Evolutionary conservation across 805 yeast genomes (phyloP).

Genomic region (Metschnikowia koreensis): DNA sequence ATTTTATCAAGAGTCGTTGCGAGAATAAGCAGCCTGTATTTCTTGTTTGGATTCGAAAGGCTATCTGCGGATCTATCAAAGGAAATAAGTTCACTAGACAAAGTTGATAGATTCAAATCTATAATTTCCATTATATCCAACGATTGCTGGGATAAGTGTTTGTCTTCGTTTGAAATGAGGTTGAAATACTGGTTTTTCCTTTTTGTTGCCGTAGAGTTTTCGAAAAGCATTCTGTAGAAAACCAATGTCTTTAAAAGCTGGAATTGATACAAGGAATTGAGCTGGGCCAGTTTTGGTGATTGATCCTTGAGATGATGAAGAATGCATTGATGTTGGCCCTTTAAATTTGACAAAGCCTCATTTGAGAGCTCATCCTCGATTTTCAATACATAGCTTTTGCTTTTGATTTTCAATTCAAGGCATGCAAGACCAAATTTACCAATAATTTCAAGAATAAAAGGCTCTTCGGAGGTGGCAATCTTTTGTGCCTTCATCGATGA

Average conservation of each 20-base stretch:
- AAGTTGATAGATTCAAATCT: conserved; percentile 5
- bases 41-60: neutral
- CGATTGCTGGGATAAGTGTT: neutral
- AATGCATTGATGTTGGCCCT: neutral
- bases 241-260: conserved; percentile 11
- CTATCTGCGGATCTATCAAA: neutral
- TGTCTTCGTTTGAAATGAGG: neutral
- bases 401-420: conserved; percentile 1
- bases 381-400: neutral
- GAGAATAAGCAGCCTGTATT: conserved; percentile 6
- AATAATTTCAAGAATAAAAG: conserved; percentile 9
- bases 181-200: neutral
- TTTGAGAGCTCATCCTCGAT: neutral
- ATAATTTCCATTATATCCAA: neutral
- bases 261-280: conserved; percentile 1
- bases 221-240: neutral
- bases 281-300: neutral
- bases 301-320: conserved; percentile 4
- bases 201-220: neutral
- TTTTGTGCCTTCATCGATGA: conserved; percentile 1
- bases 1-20: conserved; percentile 13
- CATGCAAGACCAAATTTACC: conserved; percentile 9
- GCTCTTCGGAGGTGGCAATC: conserved; percentile 9
- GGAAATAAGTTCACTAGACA: neutral
- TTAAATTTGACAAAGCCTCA: neutral